Conservation (phyloP, 1,284 basidiomycete species). For the Agaricales sp. region DNA sequence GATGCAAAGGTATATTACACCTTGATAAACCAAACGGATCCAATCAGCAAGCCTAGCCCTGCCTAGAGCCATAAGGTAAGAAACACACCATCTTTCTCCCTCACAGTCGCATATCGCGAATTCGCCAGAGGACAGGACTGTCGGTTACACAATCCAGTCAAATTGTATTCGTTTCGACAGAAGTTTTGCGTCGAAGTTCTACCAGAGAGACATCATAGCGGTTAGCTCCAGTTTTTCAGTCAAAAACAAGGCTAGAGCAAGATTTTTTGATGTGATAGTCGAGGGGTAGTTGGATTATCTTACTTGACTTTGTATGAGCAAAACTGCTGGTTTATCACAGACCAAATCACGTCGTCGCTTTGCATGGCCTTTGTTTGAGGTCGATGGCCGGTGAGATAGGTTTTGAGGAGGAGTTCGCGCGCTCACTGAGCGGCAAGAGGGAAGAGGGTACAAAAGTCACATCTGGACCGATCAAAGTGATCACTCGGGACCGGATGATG, state of each 20-base stretch:
- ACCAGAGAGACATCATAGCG: conserved; percentile 6
- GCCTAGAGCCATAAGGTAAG: neutral
- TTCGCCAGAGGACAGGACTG: conserved; percentile 98
- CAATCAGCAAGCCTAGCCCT: too few relatives aligned
- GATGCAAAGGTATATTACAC: conserved; percentile 89
- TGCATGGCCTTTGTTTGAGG: too few relatives aligned
- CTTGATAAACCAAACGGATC: conserved; percentile 33
- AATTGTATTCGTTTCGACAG: conserved; percentile 98
- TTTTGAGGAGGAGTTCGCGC: too few relatives aligned
- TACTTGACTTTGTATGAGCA: conserved; percentile 98
- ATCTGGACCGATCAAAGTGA: too few relatives aligned
- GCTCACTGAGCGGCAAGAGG: too few relatives aligned
- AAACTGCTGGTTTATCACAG: conserved; percentile 86
- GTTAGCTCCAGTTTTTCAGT: neutral
- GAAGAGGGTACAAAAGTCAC: too few relatives aligned
- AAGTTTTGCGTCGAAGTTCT: conserved; percentile 95
- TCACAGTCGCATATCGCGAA: conserved; percentile 92
- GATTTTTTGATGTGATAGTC: conserved; percentile 5
- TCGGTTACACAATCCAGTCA: conserved; percentile 93
- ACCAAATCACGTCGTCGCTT: conserved; percentile 95
- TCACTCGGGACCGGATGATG: too few relatives aligned
- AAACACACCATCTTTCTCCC: conserved; percentile 84
- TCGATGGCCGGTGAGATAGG: too few relatives aligned
- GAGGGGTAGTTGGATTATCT: conserved; percentile 20
- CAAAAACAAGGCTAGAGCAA: conserved; percentile 7